phyloP scores from a whole-genome alignment of 106 monocot genomes.

The Gastrodia elata region DNA sequence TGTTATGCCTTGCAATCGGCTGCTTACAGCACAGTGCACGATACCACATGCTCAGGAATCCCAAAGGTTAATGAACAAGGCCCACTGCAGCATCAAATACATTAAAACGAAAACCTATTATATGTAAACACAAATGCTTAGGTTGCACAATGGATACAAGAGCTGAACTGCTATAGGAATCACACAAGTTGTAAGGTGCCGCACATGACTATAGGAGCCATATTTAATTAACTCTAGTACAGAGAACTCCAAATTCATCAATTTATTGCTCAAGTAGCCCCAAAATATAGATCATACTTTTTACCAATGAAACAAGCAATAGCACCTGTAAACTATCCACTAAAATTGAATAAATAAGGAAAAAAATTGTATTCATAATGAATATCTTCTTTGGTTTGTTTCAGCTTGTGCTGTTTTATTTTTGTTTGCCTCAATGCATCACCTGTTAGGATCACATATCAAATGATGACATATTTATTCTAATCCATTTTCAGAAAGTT shows the following conservation, averaged over 20 bases:
- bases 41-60: neutral
- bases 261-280: too few species aligned
- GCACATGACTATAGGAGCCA: neutral
- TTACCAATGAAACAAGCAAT: neutral
- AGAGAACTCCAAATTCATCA: neutral
- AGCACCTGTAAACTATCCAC: neutral
- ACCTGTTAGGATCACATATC: slow-evolving; percentile 1
- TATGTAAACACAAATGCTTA: neutral
- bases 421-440: neutral
- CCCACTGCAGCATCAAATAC: neutral
- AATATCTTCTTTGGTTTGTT: neutral
- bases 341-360: too few species aligned
- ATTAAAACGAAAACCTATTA: neutral
- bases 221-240: neutral
- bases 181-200: too few species aligned
- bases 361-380: too few species aligned
- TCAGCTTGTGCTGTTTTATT: neutral
- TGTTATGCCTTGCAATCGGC: too few species aligned
- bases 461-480: neutral
- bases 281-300: neutral
- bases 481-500: slow-evolving; percentile 51
- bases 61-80: neutral
- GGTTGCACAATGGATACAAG: neutral
- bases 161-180: neutral
- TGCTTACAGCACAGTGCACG: neutral